A percentile compares a stretch with the other conserved stretches of the same genome.
phyloP scores from a whole-genome alignment of 2,329 filamentous ascomycete species.

The Ramularia endophylla region DNA sequence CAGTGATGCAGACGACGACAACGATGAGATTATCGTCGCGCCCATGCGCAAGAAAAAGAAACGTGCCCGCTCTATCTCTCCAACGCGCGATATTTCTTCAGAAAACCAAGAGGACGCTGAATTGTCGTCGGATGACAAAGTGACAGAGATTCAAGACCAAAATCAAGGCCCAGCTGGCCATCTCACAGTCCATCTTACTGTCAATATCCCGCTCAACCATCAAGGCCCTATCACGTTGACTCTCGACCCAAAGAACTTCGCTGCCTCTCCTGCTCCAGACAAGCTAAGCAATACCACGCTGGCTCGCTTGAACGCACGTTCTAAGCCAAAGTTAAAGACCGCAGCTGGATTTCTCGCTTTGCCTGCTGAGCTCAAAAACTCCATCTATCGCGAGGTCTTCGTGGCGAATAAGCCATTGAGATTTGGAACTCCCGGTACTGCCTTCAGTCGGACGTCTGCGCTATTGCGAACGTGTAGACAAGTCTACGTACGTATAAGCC shows the following conservation, averaged over 20 bases:
- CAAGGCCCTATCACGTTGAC: conserved; percentile 41
- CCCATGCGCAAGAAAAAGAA: conserved; percentile 27
- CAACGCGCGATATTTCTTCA: too few relatives aligned
- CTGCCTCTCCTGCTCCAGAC: conserved; percentile 6
- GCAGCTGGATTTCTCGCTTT: conserved; percentile 28
- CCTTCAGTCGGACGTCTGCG: conserved; percentile 37
- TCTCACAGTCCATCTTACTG: conserved; percentile 35
- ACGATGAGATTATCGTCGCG: conserved; percentile 24
- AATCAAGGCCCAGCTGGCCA: conserved; percentile 3
- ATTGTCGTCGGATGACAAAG: conserved; percentile 12
- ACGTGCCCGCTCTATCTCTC: too few relatives aligned
- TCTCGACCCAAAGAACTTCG: conserved; percentile 28
- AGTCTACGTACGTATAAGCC: conserved; percentile 31
- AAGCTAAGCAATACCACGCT: conserved; percentile 12
- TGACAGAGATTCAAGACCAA: background rate
- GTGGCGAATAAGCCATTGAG: conserved; percentile 30
- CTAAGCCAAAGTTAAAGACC: conserved; percentile 14
- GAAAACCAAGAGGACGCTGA: conserved; percentile 11
- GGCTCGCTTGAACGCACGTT: conserved; percentile 16
- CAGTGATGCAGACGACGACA: conserved; percentile 26
- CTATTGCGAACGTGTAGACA: conserved; percentile 43
- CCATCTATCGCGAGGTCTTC: conserved; percentile 42
- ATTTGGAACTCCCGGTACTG: conserved; percentile 31
- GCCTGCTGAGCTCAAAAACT: conserved; percentile 42
- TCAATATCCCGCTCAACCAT: conserved; percentile 42